Evolutionary conservation across 768 basidiomycete species (phyloP), one percentile per base, ranked within the genome.

Genomic region (Neoboletus subvelutipes): DNA sequence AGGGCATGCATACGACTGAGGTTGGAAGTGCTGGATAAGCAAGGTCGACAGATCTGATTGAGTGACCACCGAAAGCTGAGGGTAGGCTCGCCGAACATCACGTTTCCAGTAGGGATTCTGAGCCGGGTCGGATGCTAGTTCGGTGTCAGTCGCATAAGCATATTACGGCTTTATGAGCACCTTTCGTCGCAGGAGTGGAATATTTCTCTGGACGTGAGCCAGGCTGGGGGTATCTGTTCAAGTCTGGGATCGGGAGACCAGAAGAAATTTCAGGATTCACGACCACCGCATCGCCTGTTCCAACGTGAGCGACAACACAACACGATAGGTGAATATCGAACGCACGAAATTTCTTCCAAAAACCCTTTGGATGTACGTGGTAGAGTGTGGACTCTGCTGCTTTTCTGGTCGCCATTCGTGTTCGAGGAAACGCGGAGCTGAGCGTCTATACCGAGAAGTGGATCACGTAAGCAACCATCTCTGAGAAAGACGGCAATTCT

Each of bases 261-360:
- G 82, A 86, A 12, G 93, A 94, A 71, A 97, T 95, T 70, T 91
- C 87, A 40, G 94, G 92, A 73, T 94, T 94, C 59, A 94, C 84
- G 57, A 83, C 90, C 26, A 87, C 80, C 8, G 81, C 86, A 69
- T 96, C 92, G 55, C 92, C 94, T 96, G 75, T 34, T 42, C 12
- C 55, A 40, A 33, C 47, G 47, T 61, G 4, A 60, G 51, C 59
- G 29, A 57, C 26, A 42, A 18, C 20, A 40, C 40, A 29, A 20
- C 31, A 24, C 43, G n/a, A 53, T 17, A 29, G 2, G 33, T 20
- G 40, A 29, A 29, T 15, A 22, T 42, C 34, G 3, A 39, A 79
- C 92, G 57, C 64, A 94, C 94, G 85, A 69, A 97, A 93, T 78
- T 90, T 93, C 84, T 95, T 96, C 94, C 94, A 96, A 72, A 96